Conservation (phyloP, 768 basidiomycete species). For the Suillus variegatus region DNA sequence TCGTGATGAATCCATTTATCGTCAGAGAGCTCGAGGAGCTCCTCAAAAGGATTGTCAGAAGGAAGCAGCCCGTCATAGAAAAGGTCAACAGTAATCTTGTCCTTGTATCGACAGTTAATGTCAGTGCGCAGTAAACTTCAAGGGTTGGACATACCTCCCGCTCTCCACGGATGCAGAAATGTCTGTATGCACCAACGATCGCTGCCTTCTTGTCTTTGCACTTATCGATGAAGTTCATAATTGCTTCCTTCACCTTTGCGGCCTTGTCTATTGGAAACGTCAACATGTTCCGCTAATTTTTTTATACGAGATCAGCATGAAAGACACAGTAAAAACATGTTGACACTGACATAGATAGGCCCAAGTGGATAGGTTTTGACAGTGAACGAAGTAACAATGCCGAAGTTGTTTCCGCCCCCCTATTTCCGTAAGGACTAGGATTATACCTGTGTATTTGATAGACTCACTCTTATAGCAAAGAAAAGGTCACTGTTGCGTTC, state of each 20-base stretch:
- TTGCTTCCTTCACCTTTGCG: constrained; percentile 11
- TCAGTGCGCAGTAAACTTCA: neutral
- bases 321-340: neutral
- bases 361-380: constrained; percentile 20
- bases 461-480: constrained; percentile 32
- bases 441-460: neutral
- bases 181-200: constrained; percentile 12
- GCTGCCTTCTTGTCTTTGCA: constrained; percentile 10
- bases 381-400: constrained; percentile 26
- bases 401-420: constrained; percentile 30
- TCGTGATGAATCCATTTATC: neutral
- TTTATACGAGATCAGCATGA: neutral
- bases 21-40: neutral
- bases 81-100: constrained; percentile 8
- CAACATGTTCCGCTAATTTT: constrained; percentile 12
- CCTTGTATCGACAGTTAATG: neutral
- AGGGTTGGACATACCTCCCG: constrained; percentile 9
- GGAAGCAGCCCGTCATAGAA: constrained; percentile 14
- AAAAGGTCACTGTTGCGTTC: constrained; percentile 35
- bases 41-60: constrained; percentile 1
- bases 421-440: constrained; percentile 1
- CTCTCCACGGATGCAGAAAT: constrained; percentile 5
- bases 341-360: constrained; percentile 8
- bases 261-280: constrained; percentile 6
- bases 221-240: constrained; percentile 1